Base-by-base conservation (phyloP, 352 stramenopile species). In the Phytophthora kernoviae region DNA sequence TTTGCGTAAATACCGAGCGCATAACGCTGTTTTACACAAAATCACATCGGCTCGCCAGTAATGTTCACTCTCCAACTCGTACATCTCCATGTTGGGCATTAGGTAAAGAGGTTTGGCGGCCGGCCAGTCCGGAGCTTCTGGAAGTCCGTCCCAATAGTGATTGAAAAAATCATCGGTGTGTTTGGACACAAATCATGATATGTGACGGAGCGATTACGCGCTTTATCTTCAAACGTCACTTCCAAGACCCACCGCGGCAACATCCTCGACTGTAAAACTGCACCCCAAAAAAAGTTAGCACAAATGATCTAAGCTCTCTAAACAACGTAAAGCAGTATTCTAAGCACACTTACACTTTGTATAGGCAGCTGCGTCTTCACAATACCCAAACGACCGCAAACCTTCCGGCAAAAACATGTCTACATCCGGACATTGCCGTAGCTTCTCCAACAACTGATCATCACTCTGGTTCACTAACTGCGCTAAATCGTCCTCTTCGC, bases 41-140 rank as follows among this genome's bases (percentile, higher is more conserved):
- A 88, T 65, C 0, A 82, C 63, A 32, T 88, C 75, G 24, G 65
- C 68, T 9, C 62, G 36, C 70, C 68, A 81, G 40, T 76, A 79
- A 33, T 83, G 74, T 15, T 73, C 53, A 17, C 58, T 65, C n/a
- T 65, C 50, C 0, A 86, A 52, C 53, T 88, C 78, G 63, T 79
- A 79, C 79, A 88, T 88, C 55, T 88, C 73, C 24, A 84, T 75
- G 43, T 84, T 84, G 3, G 75, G 71, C 75, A 84, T 84, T 24
- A 84, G 46, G 37, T 81, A 88, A 14, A 88, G 10, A 1, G 68
- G 65, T 41, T 85, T 88, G 0, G 47, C 42, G 10, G 56, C 59
- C 3, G 75, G 78, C 59, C 72, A 88, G 6, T 62, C 27, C 0
- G 68, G 41, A 1, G 65, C 48, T 1, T 64, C 53, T 0, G 44